Percentiles rank a stretch among this genome's conserved stretches.
Conservation (phyloP, 306 rosid species). For the Lathyrus tuberosus region DNA sequence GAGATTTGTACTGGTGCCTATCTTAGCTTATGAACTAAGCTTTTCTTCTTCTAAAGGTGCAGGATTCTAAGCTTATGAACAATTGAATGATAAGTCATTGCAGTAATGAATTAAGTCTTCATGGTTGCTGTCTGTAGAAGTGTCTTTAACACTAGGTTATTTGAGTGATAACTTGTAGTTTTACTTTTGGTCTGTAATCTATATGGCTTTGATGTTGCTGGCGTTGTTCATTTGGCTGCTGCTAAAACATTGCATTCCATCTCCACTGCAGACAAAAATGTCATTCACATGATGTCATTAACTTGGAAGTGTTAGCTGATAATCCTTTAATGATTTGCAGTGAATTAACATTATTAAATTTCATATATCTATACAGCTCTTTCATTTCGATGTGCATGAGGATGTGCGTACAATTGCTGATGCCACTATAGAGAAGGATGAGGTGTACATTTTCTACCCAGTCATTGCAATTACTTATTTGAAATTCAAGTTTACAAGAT, state of each 20-base stretch:
- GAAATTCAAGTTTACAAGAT: constrained; percentile 13
- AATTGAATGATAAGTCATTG: background rate
- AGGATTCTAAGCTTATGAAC: background rate
- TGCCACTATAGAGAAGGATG: constrained; percentile 95
- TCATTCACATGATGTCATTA: background rate
- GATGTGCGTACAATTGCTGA: constrained; percentile 95
- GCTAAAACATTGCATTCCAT: constrained; percentile 14
- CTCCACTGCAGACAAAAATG: background rate
- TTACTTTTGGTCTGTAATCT: constrained; percentile 2
- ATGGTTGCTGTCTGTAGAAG: constrained; percentile 4
- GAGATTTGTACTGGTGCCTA: background rate
- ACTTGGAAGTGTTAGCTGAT: constrained; percentile 11
- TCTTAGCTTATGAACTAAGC: background rate
- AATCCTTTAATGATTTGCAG: constrained; percentile 1
- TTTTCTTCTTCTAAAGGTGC: background rate
- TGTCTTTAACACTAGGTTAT: background rate
- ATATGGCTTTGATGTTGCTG: constrained; percentile 2
- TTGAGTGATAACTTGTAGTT: constrained; percentile 3
- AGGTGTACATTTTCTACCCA: constrained; percentile 60
- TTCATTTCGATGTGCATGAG: constrained; percentile 97
- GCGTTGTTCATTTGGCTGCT: background rate
- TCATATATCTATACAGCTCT: constrained; percentile 55
- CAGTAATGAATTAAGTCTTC: background rate
- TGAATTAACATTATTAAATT: constrained; percentile 27
- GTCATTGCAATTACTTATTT: constrained; percentile 14